These are phyloP conservation scores for Kwoniella pini DNA, from an alignment of 768 basidiomycete genomes.

Conservation along the genomic window DNA sequence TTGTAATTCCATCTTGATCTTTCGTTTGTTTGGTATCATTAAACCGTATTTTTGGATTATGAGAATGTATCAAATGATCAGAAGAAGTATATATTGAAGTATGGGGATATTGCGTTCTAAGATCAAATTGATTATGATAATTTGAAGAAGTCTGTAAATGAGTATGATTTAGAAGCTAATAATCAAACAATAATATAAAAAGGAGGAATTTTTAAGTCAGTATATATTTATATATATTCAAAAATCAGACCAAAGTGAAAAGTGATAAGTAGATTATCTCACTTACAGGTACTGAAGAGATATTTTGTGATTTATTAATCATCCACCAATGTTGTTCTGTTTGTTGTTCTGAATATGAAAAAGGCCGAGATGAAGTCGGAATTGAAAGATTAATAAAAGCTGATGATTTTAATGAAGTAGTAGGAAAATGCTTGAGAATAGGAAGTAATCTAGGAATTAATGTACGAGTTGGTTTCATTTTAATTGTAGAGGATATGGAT, in stretches of 20 bases:
- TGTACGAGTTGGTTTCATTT: constrained; percentile 19
- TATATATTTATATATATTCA: too few relatives aligned
- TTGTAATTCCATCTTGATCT: neutral
- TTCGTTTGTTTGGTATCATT: neutral
- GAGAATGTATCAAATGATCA: too few relatives aligned
- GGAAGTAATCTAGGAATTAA: constrained; percentile 17
- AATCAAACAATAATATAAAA: too few relatives aligned
- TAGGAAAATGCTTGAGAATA: constrained; percentile 8
- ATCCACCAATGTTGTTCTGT: too few relatives aligned
- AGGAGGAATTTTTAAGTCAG: too few relatives aligned
- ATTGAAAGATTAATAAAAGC: neutral
- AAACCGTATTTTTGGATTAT: neutral
- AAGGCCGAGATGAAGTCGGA: neutral
- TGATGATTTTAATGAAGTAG: neutral
- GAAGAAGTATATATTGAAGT: too few relatives aligned
- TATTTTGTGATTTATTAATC: too few relatives aligned
- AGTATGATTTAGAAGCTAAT: neutral
- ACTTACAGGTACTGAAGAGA: too few relatives aligned
- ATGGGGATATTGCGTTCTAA: neutral
- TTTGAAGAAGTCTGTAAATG: neutral
- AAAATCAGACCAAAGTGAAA: too few relatives aligned
- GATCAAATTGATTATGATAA: neutral
- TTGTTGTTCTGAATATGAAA: too few relatives aligned
- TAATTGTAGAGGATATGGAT: neutral
- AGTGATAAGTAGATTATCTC: too few relatives aligned